Evolutionary conservation across 495 filamentous ascomycete species (phyloP), one percentile per base, ranked within the genome.

Genomic region (Neurospora sp.): DNA sequence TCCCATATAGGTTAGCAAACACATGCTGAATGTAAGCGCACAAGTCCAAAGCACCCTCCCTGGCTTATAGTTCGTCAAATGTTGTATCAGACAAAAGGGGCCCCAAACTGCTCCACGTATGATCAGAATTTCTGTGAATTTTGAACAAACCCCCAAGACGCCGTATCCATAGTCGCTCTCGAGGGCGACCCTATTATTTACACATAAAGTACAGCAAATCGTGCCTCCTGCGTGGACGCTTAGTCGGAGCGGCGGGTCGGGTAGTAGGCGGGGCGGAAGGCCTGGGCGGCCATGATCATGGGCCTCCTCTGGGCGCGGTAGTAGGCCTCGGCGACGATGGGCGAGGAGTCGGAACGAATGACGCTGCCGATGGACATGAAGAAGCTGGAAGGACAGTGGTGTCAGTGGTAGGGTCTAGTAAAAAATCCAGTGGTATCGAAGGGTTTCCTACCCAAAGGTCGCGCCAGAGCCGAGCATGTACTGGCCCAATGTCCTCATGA

Each of bases 331-430:
- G 85, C 84, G 8, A 87, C 81, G 44, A 89, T 85, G 7, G 89
- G 88, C 0, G 90, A 91, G 70, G 84, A 81, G 76, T 97, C 94
- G 20, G 94, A 92, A 79, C 96, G 91, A 77, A 99, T 98, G 23
- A 95, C 94, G 76, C 92, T 97, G 74, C 96, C 96, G 78, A 99
- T 97, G 44, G 92, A 94, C 96, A 99, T 99, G 88, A 99, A 99
- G 83, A 98, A 97, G 27, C 96, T 99, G 71, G 74, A n/a, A 38
- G 40, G 6, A 37, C 14, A 12, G 12, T 66, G 7, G 31, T 46
- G 75, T 76, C 41, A 76, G 70, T 8, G 38, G 14, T 7, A 6
- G 5, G 9, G 35, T 37, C 18, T 12, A 20, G 39, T 69, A 38
- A 16, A 71, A 73, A 35, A 59, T 44, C 3, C 27, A 72, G 44